Evolutionary conservation across 139 green algal species (phyloP).

Genomic region (Coelastrella sp.): DNA sequence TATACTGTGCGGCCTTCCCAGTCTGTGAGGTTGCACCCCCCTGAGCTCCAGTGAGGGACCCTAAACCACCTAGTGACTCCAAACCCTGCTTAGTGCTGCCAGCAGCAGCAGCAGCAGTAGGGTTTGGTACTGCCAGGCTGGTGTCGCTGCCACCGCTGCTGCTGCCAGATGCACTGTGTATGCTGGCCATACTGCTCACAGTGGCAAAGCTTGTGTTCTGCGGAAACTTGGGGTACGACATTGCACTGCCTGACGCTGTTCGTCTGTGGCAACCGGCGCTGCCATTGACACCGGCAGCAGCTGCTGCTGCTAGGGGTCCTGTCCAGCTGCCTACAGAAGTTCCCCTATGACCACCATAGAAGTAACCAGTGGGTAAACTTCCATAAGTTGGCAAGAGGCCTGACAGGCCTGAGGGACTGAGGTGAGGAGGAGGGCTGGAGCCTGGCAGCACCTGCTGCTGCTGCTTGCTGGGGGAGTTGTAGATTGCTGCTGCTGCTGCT

Average conservation of each 20-base stretch:
- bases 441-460: background rate
- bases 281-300: conserved; percentile 13
- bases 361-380: background rate
- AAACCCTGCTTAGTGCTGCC: background rate
- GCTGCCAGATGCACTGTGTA: background rate
- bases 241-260: background rate
- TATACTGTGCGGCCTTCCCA: background rate
- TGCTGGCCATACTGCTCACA: conserved; percentile 41
- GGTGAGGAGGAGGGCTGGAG: background rate
- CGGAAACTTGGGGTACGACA: background rate
- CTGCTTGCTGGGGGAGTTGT: background rate
- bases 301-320: background rate
- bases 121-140: background rate
- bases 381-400: conserved; percentile 1
- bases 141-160: conserved; percentile 2
- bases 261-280: background rate
- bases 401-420: background rate
- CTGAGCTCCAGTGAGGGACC: background rate
- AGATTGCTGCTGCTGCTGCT: background rate
- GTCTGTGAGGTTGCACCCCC: background rate
- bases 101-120: background rate
- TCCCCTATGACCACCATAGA: background rate
- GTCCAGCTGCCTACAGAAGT: background rate
- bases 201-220: conserved; percentile 29
- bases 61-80: background rate